A percentile compares a stretch with the other conserved stretches of the same genome.
phyloP scores from a whole-genome alignment of 345 rosid genomes.

The Sapria himalayana region DNA sequence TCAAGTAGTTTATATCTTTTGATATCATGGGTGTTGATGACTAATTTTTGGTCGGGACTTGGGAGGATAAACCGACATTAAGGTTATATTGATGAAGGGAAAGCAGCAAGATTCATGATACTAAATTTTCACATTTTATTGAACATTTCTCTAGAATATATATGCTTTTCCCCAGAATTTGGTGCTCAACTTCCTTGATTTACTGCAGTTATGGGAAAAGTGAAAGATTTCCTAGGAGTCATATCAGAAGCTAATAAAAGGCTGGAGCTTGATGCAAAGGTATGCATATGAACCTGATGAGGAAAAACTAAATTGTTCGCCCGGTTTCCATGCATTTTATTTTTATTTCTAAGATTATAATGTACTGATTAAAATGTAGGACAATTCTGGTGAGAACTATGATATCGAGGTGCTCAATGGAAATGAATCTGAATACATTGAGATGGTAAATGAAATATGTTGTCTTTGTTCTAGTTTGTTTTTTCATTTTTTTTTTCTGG shows the following conservation, averaged over 20 bases:
- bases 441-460: slow-evolving; percentile 27
- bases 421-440: slow-evolving; percentile 49
- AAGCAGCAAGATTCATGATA: too few relatives aligned
- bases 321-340: background rate
- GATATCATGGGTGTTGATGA: too few relatives aligned
- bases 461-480: background rate
- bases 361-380: slow-evolving; percentile 13
- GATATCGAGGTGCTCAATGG: slow-evolving; percentile 60
- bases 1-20: too few relatives aligned
- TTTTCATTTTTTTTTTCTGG: background rate
- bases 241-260: slow-evolving; percentile 51
- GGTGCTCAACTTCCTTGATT: background rate
- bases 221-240: slow-evolving; percentile 44
- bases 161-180: too few relatives aligned
- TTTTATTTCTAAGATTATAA: background rate
- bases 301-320: background rate
- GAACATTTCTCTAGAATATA: too few relatives aligned
- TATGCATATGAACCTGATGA: slow-evolving; percentile 6
- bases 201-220: slow-evolving; percentile 41
- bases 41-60: too few relatives aligned
- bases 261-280: slow-evolving; percentile 40
- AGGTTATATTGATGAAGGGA: too few relatives aligned
- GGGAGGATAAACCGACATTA: too few relatives aligned
- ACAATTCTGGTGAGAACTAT: slow-evolving; percentile 24
- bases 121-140: too few relatives aligned